Evolutionary conservation across 2,329 filamentous ascomycete genomes (phyloP).

Genomic region (Chalaropsis ovoidea): DNA sequence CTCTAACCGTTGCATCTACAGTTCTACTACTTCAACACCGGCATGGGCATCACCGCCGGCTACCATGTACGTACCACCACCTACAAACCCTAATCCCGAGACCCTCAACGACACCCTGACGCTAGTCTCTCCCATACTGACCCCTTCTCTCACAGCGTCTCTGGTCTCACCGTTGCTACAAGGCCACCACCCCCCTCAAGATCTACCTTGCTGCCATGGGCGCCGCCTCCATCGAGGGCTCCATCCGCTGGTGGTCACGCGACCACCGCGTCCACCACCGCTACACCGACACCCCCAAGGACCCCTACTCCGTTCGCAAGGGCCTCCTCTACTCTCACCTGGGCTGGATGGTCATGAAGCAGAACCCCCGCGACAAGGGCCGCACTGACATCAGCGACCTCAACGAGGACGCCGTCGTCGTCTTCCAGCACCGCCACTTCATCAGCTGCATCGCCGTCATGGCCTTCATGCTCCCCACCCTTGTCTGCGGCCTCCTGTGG

Average conservation of each 20-base stretch:
- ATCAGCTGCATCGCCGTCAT: slow-evolving; percentile 68
- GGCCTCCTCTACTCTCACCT: slow-evolving; percentile 68
- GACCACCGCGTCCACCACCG: slow-evolving; percentile 82
- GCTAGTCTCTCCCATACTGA: too few relatives aligned
- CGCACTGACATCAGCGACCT: slow-evolving; percentile 81
- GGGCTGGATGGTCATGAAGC: slow-evolving; percentile 89
- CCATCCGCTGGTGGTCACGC: slow-evolving; percentile 80
- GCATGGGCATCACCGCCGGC: slow-evolving; percentile 71
- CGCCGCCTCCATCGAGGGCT: slow-evolving; percentile 74
- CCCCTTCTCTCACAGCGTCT: slow-evolving; percentile 46
- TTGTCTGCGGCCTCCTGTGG: slow-evolving; percentile 70
- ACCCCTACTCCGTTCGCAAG: slow-evolving; percentile 84
- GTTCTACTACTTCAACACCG: slow-evolving; percentile 66
- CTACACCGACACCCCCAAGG: slow-evolving; percentile 87
- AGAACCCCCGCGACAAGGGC: slow-evolving; percentile 81
- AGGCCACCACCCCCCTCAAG: slow-evolving; percentile 62
- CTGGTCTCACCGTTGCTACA: slow-evolving; percentile 80
- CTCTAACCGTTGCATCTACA: too few relatives aligned
- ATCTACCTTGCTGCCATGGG: slow-evolving; percentile 75
- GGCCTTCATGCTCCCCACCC: slow-evolving; percentile 63
- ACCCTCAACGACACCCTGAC: too few relatives aligned
- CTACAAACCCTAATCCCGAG: not conserved
- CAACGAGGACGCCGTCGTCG: slow-evolving; percentile 74
- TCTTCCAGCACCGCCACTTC: slow-evolving; percentile 83
- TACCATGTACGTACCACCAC: slow-evolving; percentile 22